Evolutionary conservation across 352 stramenopile species (phyloP).

Genomic region (Pythium brassicae): DNA sequence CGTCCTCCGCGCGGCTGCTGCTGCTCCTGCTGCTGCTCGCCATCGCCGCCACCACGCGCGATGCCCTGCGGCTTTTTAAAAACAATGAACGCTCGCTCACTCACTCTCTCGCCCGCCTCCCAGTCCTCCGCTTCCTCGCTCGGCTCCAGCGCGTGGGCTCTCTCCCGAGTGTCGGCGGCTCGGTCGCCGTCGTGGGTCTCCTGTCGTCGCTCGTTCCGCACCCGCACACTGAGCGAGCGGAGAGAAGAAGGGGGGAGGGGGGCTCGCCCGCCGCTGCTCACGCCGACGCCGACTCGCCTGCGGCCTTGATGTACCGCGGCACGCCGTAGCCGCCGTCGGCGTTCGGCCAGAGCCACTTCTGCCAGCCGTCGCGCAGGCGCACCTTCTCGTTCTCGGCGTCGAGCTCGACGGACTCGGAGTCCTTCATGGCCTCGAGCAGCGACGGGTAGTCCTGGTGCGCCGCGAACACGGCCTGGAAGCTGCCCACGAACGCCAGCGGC

Average conservation of each 20-base stretch:
- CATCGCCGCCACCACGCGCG: too few relatives aligned
- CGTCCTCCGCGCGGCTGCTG: not conserved
- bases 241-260: too few relatives aligned
- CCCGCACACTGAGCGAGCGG: too few relatives aligned
- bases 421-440: slow-evolving; percentile 67
- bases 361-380: slow-evolving; percentile 77
- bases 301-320: slow-evolving; percentile 85
- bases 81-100: too few relatives aligned
- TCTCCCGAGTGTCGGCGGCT: too few relatives aligned
- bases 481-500: slow-evolving; percentile 85
- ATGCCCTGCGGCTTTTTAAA: too few relatives aligned
- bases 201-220: too few relatives aligned
- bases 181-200: too few relatives aligned
- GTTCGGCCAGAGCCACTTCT: slow-evolving; percentile 89
- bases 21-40: not conserved
- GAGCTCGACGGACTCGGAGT: slow-evolving; percentile 64
- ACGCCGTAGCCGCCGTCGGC: slow-evolving; percentile 80
- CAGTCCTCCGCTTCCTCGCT: too few relatives aligned
- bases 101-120: too few relatives aligned
- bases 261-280: not conserved
- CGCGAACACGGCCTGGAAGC: slow-evolving; percentile 85
- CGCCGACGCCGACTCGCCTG: slow-evolving; percentile 21
- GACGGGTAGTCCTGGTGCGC: slow-evolving; percentile 84
- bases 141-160: too few relatives aligned
- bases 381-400: slow-evolving; percentile 90